Conservation (phyloP, 2,329 filamentous ascomycete genomes). For the Xylariomycetidae sp. region DNA sequence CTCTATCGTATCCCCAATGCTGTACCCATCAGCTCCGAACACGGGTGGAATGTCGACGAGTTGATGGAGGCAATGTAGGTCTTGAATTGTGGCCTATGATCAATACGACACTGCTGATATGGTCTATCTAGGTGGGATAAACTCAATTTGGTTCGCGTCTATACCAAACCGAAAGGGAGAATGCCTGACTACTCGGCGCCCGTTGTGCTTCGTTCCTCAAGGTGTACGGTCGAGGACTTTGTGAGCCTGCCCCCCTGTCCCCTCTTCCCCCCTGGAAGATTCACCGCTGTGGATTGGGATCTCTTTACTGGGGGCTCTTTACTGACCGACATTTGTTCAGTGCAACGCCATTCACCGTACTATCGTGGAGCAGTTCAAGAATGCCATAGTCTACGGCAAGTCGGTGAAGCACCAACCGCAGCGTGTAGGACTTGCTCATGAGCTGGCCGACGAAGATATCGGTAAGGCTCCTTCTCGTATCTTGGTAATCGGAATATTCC, state of each 20-base stretch:
- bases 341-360: slow-evolving; percentile 97
- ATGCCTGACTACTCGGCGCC: slow-evolving; percentile 88
- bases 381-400: slow-evolving; percentile 92
- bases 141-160: slow-evolving; percentile 83
- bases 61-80: slow-evolving; percentile 84
- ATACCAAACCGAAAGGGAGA: slow-evolving; percentile 97
- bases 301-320: slow-evolving; percentile 15
- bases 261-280: slow-evolving; percentile 14
- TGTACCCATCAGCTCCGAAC: slow-evolving; percentile 93
- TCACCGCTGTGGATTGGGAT: slow-evolving; percentile 2
- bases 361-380: slow-evolving; percentile 93
- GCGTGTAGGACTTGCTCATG: slow-evolving; percentile 83
- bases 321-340: slow-evolving; percentile 46
- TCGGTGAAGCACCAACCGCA: slow-evolving; percentile 99
- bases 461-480: slow-evolving; percentile 46
- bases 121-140: slow-evolving; percentile 70
- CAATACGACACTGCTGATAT: not conserved
- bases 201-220: slow-evolving; percentile 78
- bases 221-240: slow-evolving; percentile 94
- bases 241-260: slow-evolving; percentile 58
- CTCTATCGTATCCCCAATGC: slow-evolving; percentile 96
- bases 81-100: not conserved
- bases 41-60: slow-evolving; percentile 98
- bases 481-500: slow-evolving; percentile 5
- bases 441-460: slow-evolving; percentile 95